Base-by-base conservation (phyloP, 2,329 filamentous ascomycete genomes). In the Beauveria bassiana region DNA sequence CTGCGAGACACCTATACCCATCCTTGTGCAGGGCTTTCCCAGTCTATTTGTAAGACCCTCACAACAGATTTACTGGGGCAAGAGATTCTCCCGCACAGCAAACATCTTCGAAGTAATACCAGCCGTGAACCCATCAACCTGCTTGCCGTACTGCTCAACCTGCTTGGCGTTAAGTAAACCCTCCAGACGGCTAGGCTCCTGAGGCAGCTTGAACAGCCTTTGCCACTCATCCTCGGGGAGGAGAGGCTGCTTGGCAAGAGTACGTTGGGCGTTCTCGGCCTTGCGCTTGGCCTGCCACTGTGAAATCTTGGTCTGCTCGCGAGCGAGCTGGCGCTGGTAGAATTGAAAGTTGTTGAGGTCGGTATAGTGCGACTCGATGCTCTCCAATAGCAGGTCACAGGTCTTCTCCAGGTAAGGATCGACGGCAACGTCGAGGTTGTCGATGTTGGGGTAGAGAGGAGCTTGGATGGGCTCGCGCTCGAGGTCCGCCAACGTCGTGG, bases 341-440 rank as follows among this genome's bases (percentile, higher is more conserved):
- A 85, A 86, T 77, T 97, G 93, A 81, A 96, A 95, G 84, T 99
- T 99, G 86, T 98, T 98, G 74, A 96, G 89, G 78, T 99, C 95
- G 64, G 93, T 96, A 80, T 98, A 95, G 81, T 99, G 95, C 61
- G 89, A 89, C 81, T 99, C 95, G 74, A 99, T 96, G 81, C 89
- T 92, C 73, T 99, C 95, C 65, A 98, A 86, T 62, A 99, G 86
- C 68, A 97, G 86, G 73, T 99, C 93, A 79, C 92, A 96, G 58
- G 93, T 96, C 85, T 97, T 96, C 83, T 98, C 93, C 53, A 99
- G 86, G 83, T 96, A 96, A 38, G 95, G 95, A 74, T 99, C 95
- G 76, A 98, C 96, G 66, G 89, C 91, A 65, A 99, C 86, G 69
- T 96, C 91, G 62, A 99, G 86, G 66, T 86, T 86, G 71, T 97